Evolutionary conservation across 495 filamentous ascomycete genomes (phyloP), one percentile per base, ranked within the genome.

Genomic region (Trichoderma erinaceum): DNA sequence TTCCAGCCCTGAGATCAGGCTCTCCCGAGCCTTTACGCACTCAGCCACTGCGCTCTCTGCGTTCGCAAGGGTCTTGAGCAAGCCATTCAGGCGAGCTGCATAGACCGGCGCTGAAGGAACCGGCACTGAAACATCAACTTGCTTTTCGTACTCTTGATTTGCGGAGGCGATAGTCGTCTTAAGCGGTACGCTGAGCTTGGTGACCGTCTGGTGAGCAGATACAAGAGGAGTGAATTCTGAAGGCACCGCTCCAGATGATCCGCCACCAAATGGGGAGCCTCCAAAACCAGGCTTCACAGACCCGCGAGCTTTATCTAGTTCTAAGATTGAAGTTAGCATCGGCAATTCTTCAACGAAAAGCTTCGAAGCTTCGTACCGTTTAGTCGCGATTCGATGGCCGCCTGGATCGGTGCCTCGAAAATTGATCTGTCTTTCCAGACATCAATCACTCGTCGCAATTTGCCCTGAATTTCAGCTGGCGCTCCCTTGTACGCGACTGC

Each of bases 11-110:
- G 84, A 80, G 15, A 98, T 87, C 25, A 98, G 82, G 25, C 87
- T 83, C 50, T 84, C 84, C 21, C 96, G 90, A 2, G 93, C 91
- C 73, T 94, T 93, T 74, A 99, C 92, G 69, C 90, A 90, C 68
- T 96, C 92, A 4, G 91, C 89, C 1, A 98, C 91, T 0, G 93
- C 93, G 52, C 87, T 90, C 77, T 98, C 92, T n/a, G 95, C 95
- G 67, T 86, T 92, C 43, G 93, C 92, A 18, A 99, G 85, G 3
- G 86, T 87, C 79, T 95, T 97, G 64, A 98, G 82, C 10, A 99
- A 81, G 4, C 91, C 88, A 70, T 88, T 92, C 23, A 99, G 88
- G 18, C 92, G 89, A 35, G 96, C 96, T 2, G 95, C 95, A 74
- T 96, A 90, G 12, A 98, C 93, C 1, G 95, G 93, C 11, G 93